phyloP scores from a whole-genome alignment of 495 filamentous ascomycete genomes.

The Penicillium bovifimosum region DNA sequence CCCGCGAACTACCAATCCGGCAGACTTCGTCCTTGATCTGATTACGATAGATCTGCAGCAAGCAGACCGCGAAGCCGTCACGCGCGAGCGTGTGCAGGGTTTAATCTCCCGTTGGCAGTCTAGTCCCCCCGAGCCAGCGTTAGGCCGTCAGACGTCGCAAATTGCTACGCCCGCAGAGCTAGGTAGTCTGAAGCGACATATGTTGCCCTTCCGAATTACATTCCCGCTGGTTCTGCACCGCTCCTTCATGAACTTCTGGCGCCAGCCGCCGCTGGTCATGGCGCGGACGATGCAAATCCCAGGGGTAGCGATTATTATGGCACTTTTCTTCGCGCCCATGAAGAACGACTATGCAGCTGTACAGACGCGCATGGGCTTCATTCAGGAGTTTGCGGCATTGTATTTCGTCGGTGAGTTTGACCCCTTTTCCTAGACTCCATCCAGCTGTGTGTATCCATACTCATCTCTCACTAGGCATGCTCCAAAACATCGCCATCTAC shows the following conservation, averaged over 20 bases:
- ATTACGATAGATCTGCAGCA: conserved; percentile 69
- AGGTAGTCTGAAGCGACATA: conserved; percentile 55
- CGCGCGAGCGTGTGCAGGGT: conserved; percentile 50
- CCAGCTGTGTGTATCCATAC: background rate
- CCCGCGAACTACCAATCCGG: conserved; percentile 62
- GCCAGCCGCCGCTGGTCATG: conserved; percentile 57
- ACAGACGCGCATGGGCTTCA: conserved; percentile 64
- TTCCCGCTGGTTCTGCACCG: conserved; percentile 61
- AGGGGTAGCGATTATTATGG: conserved; percentile 58
- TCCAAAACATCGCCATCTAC: conserved; percentile 71
- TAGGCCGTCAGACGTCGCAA: conserved; percentile 24
- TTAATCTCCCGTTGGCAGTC: conserved; percentile 46
- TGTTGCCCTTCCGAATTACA: conserved; percentile 54
- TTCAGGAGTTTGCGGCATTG: conserved; percentile 63
- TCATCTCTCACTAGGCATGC: conserved; percentile 53
- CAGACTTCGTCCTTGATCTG: conserved; percentile 70
- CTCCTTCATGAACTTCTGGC: conserved; percentile 58
- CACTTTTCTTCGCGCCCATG: conserved; percentile 67
- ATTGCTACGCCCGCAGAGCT: conserved; percentile 65
- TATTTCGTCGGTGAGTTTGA: conserved; percentile 65
- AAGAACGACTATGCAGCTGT: conserved; percentile 60
- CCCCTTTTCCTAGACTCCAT: background rate
- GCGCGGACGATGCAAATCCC: conserved; percentile 64
- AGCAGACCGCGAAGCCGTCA: conserved; percentile 50
- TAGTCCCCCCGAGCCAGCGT: conserved; percentile 18